phyloP scores from a whole-genome alignment of 495 filamentous ascomycete species.

The Aspergillus affinis region DNA sequence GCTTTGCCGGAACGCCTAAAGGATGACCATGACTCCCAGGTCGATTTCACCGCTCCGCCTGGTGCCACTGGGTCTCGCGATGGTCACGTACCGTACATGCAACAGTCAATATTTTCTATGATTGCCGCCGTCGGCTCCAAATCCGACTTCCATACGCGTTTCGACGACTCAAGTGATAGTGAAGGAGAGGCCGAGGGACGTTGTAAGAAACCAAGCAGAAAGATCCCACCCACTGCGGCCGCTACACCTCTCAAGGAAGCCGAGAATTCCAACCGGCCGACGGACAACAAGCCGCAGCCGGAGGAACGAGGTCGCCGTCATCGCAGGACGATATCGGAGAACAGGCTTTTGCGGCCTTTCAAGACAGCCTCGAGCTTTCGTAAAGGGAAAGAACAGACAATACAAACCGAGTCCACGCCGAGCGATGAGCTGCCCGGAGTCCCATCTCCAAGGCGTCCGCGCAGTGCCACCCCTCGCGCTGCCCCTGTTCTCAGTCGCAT shows the following conservation, averaged over 20 bases:
- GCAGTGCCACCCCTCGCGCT: slow-evolving; percentile 46
- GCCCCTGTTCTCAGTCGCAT: slow-evolving; percentile 81
- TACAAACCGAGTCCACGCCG: slow-evolving; percentile 19
- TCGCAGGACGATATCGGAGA: slow-evolving; percentile 59
- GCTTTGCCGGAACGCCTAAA: slow-evolving; percentile 76
- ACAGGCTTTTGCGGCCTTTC: slow-evolving; percentile 58
- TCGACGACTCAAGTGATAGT: slow-evolving; percentile 82
- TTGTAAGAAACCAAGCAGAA: slow-evolving; percentile 7
- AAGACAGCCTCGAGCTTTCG: slow-evolving; percentile 46
- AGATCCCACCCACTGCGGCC: slow-evolving; percentile 14
- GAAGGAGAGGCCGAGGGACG: slow-evolving; percentile 54
- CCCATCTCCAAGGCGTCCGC: slow-evolving; percentile 29
- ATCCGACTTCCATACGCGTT: slow-evolving; percentile 75
- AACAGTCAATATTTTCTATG: slow-evolving; percentile 92
- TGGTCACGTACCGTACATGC: slow-evolving; percentile 65
- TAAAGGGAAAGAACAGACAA: slow-evolving; percentile 9
- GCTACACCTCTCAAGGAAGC: slow-evolving; percentile 8
- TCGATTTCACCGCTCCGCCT: slow-evolving; percentile 69
- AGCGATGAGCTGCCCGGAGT: slow-evolving; percentile 18
- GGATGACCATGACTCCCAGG: slow-evolving; percentile 68
- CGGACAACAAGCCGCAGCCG: slow-evolving; percentile 3
- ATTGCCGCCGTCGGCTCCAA: slow-evolving; percentile 86
- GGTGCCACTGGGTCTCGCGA: slow-evolving; percentile 35
- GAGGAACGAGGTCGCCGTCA: slow-evolving; percentile 46
- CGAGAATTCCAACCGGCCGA: not conserved